These are phyloP conservation scores for Serendipita indica DNA, from an alignment of 768 basidiomycete species.

Conservation along the genomic window DNA sequence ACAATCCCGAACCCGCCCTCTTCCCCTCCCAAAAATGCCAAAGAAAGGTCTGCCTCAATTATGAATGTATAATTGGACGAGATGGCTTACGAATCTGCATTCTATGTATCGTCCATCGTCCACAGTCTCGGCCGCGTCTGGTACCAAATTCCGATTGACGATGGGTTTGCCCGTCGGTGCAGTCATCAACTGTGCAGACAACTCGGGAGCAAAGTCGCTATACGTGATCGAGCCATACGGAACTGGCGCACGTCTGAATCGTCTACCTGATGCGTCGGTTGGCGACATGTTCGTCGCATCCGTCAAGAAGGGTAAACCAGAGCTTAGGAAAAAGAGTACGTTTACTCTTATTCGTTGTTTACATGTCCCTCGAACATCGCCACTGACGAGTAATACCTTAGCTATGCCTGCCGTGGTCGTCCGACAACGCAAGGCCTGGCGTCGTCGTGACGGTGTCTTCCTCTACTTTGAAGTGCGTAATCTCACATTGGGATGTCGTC, in stretches of 20 bases:
- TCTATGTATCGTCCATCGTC: neutral
- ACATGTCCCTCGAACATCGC: neutral
- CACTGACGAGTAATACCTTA: constrained; percentile 20
- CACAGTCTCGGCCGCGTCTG: constrained; percentile 35
- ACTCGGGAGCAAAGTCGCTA: constrained; percentile 95
- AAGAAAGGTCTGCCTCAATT: constrained; percentile 7
- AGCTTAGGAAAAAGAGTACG: constrained; percentile 98
- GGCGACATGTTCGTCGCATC: constrained; percentile 93
- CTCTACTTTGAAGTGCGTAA: constrained; percentile 81
- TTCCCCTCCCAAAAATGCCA: neutral
- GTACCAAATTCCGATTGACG: constrained; percentile 93
- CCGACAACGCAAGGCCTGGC: constrained; percentile 97
- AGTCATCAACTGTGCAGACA: constrained; percentile 96
- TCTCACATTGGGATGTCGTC: neutral
- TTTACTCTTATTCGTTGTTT: constrained; percentile 15
- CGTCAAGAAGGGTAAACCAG: constrained; percentile 99
- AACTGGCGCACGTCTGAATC: constrained; percentile 91
- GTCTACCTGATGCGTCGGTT: constrained; percentile 90
- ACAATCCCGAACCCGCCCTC: neutral
- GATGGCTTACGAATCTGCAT: neutral
- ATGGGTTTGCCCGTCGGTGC: constrained; percentile 89
- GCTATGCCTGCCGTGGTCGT: constrained; percentile 96
- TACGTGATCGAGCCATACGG: constrained; percentile 92
- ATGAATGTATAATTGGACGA: neutral
- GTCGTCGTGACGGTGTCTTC: constrained; percentile 95